phyloP scores from a whole-genome alignment of 169 alveolate species.

The Plasmodium vivax region DNA sequence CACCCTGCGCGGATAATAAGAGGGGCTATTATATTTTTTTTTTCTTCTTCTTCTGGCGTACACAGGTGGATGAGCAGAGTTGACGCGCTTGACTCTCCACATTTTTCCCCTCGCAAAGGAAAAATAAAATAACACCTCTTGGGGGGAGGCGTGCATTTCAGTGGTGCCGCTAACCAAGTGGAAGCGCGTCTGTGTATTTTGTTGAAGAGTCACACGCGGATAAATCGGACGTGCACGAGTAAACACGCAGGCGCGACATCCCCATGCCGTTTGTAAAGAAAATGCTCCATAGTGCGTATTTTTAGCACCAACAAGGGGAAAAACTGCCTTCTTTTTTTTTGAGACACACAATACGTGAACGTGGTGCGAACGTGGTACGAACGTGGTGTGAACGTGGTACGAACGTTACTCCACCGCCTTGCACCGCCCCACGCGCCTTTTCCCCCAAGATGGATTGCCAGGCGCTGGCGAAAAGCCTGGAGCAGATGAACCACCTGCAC shows the following conservation, averaged over 20 bases:
- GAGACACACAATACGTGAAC: background rate
- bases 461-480: background rate
- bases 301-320: background rate
- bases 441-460: constrained; percentile 14
- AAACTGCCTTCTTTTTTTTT: background rate
- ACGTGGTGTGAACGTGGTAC: background rate
- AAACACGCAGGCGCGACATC: background rate
- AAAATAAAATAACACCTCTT: background rate
- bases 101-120: background rate
- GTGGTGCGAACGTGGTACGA: background rate
- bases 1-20: background rate
- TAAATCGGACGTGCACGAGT: background rate
- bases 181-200: background rate
- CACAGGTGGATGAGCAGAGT: background rate
- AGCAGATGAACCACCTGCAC: constrained; percentile 19
- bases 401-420: background rate
- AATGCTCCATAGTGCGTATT: background rate
- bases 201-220: background rate
- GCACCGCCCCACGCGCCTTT: background rate
- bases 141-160: background rate
- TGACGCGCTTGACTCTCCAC: background rate
- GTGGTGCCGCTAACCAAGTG: background rate
- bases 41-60: background rate
- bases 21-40: background rate
- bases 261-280: background rate